Conservation (phyloP, 1,284 basidiomycete species). For the Puccinia triticina region DNA sequence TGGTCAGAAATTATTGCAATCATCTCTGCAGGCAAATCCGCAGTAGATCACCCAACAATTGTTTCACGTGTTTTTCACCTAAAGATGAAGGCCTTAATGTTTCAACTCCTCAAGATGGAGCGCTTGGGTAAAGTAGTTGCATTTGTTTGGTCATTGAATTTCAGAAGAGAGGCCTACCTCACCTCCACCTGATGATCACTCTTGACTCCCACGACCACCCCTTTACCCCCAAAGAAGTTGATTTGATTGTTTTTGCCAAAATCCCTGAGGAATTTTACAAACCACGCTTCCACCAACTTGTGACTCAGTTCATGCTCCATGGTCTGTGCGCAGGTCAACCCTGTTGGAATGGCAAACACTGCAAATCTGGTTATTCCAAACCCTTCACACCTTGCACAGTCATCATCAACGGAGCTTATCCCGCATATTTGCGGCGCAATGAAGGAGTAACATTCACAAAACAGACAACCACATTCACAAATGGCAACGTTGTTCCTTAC, state of each 20-base stretch:
- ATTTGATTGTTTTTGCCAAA: constrained; percentile 62
- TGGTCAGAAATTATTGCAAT: background rate
- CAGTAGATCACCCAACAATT: too few relatives aligned
- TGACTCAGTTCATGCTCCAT: constrained; percentile 63
- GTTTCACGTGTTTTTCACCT: too few relatives aligned
- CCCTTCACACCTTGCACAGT: constrained; percentile 60
- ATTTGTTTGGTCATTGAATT: constrained; percentile 55
- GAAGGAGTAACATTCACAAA: background rate
- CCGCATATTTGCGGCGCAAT: background rate
- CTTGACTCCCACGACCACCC: constrained; percentile 66
- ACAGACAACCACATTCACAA: background rate
- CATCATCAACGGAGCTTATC: constrained; percentile 61
- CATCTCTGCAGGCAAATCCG: too few relatives aligned
- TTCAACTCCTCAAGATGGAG: background rate
- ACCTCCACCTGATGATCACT: constrained; percentile 56
- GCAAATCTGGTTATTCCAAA: too few relatives aligned
- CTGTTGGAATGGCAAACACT: constrained; percentile 63
- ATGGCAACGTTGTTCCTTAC: too few relatives aligned
- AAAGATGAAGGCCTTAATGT: background rate
- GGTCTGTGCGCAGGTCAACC: constrained; percentile 57
- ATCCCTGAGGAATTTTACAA: constrained; percentile 62
- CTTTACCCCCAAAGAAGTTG: constrained; percentile 60
- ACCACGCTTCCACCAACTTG: constrained; percentile 61
- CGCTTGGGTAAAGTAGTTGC: constrained; percentile 60
- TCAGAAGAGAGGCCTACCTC: too few relatives aligned